Percentiles rank a stretch among this genome's conserved stretches.
Conservation (phyloP, 2,329 filamentous ascomycete genomes). For the Aspergillus eucalypticola region DNA sequence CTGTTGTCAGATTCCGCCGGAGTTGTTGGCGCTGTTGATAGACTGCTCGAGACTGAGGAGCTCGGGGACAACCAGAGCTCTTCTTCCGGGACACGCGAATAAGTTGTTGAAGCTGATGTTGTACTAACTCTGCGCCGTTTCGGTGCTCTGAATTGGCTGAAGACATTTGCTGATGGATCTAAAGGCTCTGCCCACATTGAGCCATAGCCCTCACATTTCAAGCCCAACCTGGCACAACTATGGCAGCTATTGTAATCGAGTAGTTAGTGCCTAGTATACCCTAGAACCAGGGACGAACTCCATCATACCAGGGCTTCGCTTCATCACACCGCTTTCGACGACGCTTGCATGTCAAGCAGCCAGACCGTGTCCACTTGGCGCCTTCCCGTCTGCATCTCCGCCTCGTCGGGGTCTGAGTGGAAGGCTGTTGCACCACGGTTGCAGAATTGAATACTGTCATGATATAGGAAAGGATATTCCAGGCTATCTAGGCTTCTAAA, state of each 20-base stretch:
- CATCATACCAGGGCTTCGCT: conserved; percentile 35
- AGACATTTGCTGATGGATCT: conserved; percentile 33
- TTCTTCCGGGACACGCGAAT: conserved; percentile 16
- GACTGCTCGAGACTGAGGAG: conserved; percentile 4
- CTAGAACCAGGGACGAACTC: neutral
- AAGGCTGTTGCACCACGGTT: neutral
- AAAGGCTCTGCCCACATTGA: conserved; percentile 40
- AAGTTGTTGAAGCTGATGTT: conserved; percentile 19
- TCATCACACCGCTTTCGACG: conserved; percentile 43
- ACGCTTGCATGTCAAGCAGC: conserved; percentile 43
- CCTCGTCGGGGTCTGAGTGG: neutral
- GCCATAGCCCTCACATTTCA: conserved; percentile 40
- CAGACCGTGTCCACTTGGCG: conserved; percentile 40
- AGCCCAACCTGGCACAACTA: conserved; percentile 36
- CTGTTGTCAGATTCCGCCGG: conserved; percentile 3
- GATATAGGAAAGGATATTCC: neutral
- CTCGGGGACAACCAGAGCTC: conserved; percentile 12
- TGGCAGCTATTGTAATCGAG: conserved; percentile 28
- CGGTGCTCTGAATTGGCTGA: conserved; percentile 22
- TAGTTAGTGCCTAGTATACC: neutral
- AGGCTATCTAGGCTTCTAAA: neutral
- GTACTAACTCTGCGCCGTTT: conserved; percentile 26
- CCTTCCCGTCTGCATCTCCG: conserved; percentile 31
- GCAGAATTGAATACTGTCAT: neutral
- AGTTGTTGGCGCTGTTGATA: conserved; percentile 3